Evolutionary conservation across 140 eudicot species (phyloP), one percentile per base, ranked within the genome.

Genomic region (Erigeron philadelphicus): DNA sequence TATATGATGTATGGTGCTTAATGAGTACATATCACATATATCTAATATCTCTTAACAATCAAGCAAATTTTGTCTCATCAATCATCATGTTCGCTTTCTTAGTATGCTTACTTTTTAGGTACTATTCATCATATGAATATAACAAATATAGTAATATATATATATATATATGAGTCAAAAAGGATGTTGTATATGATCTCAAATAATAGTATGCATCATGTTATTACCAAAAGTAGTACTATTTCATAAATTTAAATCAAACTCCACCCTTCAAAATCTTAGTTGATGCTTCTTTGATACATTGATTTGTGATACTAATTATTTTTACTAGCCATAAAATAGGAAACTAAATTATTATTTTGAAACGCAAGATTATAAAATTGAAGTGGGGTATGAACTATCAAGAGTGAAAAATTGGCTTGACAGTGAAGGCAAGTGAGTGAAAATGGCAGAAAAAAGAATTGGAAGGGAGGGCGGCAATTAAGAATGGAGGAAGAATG

Each of bases 381-480:
- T 50, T 42, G 38, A 38, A 35, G 59, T 42, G 43, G 38, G 23
- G 21, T 54, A 18, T 42, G 59, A 31, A 31, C 38, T 31, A 4
- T 31, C 5, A 48, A 67, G 6, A 50, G 49, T 55, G 57, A 55
- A 45, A 45, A 72, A 65, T 74, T 78, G 75, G 72, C 90, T 84
- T 87, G 60, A 78, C 86, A 75, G 84, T 76, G 57, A 84, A 84
- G 90, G 72, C 80, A 84, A 76, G 86, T 59, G 78, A 47, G 68
- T n/a, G 77, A 38, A 62, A 55, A 19, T 67, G 48, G 64, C 21
- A 68, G 54, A 25, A 61, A 72, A 21, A 61, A 25, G 31, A 61
- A 74, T 9, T 17, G 54, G 45, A 76, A 54, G 11, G 9, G 54
- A 60, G 80, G 77, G 66, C 69, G 66, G 81, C 73, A 56, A 63